Evolutionary conservation across 495 filamentous ascomycete species (phyloP).

Genomic region (Annulohypoxylon bovei): DNA sequence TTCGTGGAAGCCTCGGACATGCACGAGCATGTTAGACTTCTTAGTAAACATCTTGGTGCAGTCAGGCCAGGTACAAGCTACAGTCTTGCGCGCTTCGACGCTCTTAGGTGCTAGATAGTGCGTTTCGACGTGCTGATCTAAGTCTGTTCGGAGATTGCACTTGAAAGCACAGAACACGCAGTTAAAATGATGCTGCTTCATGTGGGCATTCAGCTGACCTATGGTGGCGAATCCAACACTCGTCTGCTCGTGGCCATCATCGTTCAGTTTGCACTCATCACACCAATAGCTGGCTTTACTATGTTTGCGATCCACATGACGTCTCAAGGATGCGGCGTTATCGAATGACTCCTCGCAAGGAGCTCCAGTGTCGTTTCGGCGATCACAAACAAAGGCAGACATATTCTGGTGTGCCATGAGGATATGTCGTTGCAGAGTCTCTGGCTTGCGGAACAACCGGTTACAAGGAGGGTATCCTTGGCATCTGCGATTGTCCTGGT

Average conservation of each 20-base stretch:
- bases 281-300: conserved; percentile 75
- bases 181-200: conserved; percentile 70
- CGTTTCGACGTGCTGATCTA: conserved; percentile 76
- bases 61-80: conserved; percentile 69
- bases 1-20: conserved; percentile 79
- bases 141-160: conserved; percentile 67
- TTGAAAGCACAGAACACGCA: conserved; percentile 76
- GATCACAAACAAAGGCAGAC: conserved; percentile 72
- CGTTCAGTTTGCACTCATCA: conserved; percentile 64
- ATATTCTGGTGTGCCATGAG: conserved; percentile 73
- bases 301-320: conserved; percentile 77
- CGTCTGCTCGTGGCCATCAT: conserved; percentile 23
- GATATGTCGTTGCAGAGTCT: conserved; percentile 86
- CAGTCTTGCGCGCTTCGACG: conserved; percentile 68
- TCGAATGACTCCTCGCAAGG: conserved; percentile 77
- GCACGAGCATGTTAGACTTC: conserved; percentile 79
- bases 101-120: conserved; percentile 67
- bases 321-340: conserved; percentile 70
- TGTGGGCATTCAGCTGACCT: conserved; percentile 74
- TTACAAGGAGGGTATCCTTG: conserved; percentile 77
- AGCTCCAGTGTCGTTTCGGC: conserved; percentile 65
- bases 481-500: conserved; percentile 74
- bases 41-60: conserved; percentile 81
- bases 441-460: conserved; percentile 85
- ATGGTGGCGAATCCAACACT: conserved; percentile 75